phyloP scores from a whole-genome alignment of 306 rosid species.

The Inga oerstediana region DNA sequence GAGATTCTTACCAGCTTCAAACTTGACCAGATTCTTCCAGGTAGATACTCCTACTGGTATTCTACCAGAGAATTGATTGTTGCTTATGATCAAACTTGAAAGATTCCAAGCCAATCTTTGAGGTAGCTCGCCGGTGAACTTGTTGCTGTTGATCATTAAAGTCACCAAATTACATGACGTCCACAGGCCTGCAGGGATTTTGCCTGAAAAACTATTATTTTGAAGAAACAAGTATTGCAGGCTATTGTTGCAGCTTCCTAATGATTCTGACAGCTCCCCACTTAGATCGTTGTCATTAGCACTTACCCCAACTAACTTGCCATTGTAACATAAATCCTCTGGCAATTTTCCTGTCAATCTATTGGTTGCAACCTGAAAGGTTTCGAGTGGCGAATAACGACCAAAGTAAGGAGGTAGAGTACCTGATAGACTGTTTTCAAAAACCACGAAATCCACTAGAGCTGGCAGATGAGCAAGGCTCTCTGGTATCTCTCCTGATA shows the following conservation, averaged over 20 bases:
- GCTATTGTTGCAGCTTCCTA: constrained; percentile 43
- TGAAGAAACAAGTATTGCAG: constrained; percentile 1
- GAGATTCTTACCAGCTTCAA: constrained; percentile 49
- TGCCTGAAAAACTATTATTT: constrained; percentile 42
- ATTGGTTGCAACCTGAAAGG: constrained; percentile 42
- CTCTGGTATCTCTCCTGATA: constrained; percentile 52
- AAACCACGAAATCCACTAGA: constrained; percentile 31
- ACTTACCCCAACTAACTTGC: constrained; percentile 36
- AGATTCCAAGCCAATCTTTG: constrained; percentile 36
- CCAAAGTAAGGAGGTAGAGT: constrained; percentile 52
- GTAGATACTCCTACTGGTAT: constrained; percentile 45
- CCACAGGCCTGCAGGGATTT: constrained; percentile 55
- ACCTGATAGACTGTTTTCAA: constrained; percentile 45
- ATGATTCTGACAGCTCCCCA: constrained; percentile 49
- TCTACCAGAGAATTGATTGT: constrained; percentile 48
- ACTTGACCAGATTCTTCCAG: constrained; percentile 37
- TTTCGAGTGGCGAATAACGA: constrained; percentile 26
- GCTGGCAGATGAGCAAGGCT: constrained; percentile 48
- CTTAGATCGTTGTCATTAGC: constrained; percentile 43
- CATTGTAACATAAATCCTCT: constrained; percentile 38
- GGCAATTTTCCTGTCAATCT: constrained; percentile 50
- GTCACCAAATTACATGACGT: constrained; percentile 19
- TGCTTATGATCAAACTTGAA: constrained; percentile 32
- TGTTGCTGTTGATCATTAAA: constrained; percentile 39
- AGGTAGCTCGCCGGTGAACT: constrained; percentile 49